Conservation (phyloP, 345 rosid species). For the Salix suchowensis region DNA sequence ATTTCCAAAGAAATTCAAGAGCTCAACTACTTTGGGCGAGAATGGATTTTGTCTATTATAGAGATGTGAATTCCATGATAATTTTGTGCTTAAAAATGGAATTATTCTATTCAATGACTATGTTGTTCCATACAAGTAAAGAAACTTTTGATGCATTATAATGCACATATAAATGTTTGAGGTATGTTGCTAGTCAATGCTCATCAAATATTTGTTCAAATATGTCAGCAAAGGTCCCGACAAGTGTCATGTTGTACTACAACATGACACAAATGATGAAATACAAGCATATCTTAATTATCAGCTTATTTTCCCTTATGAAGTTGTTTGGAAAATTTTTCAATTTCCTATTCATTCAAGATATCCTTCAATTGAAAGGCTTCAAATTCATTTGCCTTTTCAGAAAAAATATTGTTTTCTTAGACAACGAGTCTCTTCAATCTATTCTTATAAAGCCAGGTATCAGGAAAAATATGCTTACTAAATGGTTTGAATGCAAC, state of each 20-base stretch:
- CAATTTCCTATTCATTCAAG: neutral
- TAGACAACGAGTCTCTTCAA: neutral
- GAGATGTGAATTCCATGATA: neutral
- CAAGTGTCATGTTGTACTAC: no score
- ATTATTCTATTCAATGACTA: neutral
- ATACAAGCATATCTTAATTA: neutral
- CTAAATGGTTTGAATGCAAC: neutral
- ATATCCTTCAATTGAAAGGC: neutral
- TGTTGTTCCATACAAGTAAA: neutral
- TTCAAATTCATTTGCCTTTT: neutral
- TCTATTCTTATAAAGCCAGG: neutral
- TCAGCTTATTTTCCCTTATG: neutral
- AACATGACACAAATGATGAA: neutral
- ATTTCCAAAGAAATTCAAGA: neutral
- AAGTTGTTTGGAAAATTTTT: neutral
- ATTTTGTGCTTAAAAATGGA: no score
- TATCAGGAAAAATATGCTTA: neutral
- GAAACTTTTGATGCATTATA: neutral
- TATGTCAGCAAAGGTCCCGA: neutral
- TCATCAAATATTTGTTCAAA: neutral
- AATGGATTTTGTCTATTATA: neutral
- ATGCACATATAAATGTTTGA: neutral
- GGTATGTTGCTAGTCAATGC: neutral
- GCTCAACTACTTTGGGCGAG: neutral
- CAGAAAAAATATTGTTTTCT: neutral